A percentile compares a stretch with the other conserved stretches of the same genome.
phyloP scores from a whole-genome alignment of 257 asterid species.

The Asclepias syriaca region DNA sequence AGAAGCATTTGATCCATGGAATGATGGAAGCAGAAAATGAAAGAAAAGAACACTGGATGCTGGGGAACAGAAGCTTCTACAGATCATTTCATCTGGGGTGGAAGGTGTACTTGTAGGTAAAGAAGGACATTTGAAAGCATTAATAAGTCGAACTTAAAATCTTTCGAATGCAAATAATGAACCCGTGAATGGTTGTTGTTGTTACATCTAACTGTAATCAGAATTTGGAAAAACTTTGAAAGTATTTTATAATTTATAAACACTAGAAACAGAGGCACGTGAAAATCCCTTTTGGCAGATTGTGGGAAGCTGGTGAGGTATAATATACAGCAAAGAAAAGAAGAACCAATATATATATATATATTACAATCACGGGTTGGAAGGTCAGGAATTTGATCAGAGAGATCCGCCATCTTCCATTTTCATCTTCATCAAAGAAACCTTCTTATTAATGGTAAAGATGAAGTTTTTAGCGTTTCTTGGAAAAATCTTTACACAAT shows the following conservation, averaged over 20 bases:
- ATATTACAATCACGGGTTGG: slow-evolving; percentile 23
- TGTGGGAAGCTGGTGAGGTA: slow-evolving; percentile 7
- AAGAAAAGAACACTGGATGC: neutral
- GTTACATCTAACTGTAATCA: slow-evolving; percentile 23
- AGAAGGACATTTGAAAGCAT: slow-evolving; percentile 7
- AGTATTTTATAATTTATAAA: neutral
- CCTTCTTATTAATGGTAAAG: too few relatives aligned
- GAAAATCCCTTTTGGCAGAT: slow-evolving; percentile 23
- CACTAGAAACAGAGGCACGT: slow-evolving; percentile 29
- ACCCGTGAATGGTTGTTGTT: slow-evolving; percentile 34
- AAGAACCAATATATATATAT: too few relatives aligned
- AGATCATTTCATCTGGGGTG: neutral
- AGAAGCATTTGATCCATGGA: slow-evolving; percentile 14
- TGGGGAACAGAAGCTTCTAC: slow-evolving; percentile 8
- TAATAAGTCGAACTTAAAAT: neutral
- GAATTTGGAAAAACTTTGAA: neutral
- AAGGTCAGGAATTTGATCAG: neutral
- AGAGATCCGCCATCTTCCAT: neutral
- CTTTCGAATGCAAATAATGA: slow-evolving; percentile 10
- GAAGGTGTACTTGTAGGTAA: neutral
- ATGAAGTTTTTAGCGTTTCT: too few relatives aligned
- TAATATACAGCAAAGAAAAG: neutral
- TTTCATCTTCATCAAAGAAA: neutral
- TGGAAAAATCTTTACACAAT: too few relatives aligned
- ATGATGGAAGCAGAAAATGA: slow-evolving; percentile 6